Base-by-base conservation (phyloP, 2,329 filamentous ascomycete genomes). In the Aureobasidium mangrovei region DNA sequence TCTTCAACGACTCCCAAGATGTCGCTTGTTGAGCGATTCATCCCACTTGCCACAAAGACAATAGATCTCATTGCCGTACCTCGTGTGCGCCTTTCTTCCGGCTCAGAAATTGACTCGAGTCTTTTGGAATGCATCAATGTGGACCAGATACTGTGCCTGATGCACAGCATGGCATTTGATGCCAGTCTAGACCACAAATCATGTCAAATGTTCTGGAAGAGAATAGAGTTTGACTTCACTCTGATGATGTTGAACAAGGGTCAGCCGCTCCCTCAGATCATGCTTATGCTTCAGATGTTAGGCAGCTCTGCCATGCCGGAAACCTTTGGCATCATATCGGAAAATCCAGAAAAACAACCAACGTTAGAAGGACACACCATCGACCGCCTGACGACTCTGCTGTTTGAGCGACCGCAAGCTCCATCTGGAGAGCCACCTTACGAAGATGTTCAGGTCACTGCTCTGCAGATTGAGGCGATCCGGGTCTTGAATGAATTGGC, bases 211-310 rank as follows among this genome's bases (percentile, higher is more conserved):
- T 86, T 90, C 62, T 93, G 88, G 88, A 77, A 74, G 57, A 69
- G 75, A 36, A 80, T 90, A 57, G 78, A 83, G 3, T 77, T 82
- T 27, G 80, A 86, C 42, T 83, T 86, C 59, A 77, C 85, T 7
- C 69, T 87, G 9, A 72, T 86, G 54, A 78, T 88, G 61, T 74
- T 91, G 1, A 83, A 80, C 56, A 79, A 80, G 31, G 83, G 82
- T 53, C 85, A 90, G 57, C 78, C 79, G 1, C 70, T 81, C 0
- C 67, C 73, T 1, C 82, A 88, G 47, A 83, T 87, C 52, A 70
- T 80, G 1, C 73, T 77, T 29, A 84, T 84, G 72, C 71, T 91
- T 7, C 75, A 78, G 28, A 74, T 91, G 45, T 70, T 93, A 2
- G 76, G 77, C 35, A 86, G 84, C 0, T 88, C 86, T 4, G 77